Conservation (phyloP, 2,329 filamentous ascomycete species). For the Claviceps maximensis region DNA sequence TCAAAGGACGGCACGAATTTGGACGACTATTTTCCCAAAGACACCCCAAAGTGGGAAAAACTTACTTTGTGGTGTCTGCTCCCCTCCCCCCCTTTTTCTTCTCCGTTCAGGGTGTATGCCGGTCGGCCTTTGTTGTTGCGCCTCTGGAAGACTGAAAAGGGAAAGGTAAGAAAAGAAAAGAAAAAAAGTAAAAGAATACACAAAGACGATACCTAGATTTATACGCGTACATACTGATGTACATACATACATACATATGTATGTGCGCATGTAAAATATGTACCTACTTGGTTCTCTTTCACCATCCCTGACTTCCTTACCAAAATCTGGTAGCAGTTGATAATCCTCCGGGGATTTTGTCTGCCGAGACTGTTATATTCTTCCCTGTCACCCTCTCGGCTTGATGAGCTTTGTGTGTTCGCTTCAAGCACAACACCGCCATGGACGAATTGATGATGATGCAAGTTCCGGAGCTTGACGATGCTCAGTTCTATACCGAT, state of each 20-base stretch:
- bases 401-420: not conserved
- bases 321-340: no score
- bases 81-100: no score
- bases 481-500: slow-evolving; percentile 24
- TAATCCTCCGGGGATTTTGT: no score
- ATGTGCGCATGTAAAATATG: no score
- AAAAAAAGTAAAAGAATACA: no score
- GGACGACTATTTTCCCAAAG: not conserved
- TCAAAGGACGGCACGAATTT: not conserved
- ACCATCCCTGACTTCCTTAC: no score
- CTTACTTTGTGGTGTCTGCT: slow-evolving; percentile 2
- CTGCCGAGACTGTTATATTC: not conserved
- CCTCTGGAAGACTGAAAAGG: not conserved
- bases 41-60: not conserved
- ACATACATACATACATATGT: no score
- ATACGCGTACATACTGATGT: no score
- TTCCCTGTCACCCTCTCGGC: no score
- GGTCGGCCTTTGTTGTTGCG: not conserved
- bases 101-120: not conserved
- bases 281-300: no score
- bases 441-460: slow-evolving; percentile 3
- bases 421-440: not conserved
- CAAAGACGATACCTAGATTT: no score
- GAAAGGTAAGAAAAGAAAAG: no score
- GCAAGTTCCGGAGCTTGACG: slow-evolving; percentile 25